Evolutionary conservation across 805 yeast genomes (phyloP).

Genomic region (Kurtzmaniella cleridarum): DNA sequence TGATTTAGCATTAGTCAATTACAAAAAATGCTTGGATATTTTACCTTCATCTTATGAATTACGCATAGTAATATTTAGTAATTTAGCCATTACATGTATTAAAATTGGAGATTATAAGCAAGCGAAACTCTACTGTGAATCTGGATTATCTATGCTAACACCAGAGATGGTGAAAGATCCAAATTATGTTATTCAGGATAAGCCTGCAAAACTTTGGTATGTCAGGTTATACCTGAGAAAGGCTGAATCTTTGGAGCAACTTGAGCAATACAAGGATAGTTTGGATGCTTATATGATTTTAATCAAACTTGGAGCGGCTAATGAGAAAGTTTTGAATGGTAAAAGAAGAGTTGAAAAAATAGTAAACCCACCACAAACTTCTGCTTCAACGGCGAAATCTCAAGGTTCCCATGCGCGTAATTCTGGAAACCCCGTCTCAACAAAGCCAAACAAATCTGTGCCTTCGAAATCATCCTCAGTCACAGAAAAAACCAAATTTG

Average conservation of each 20-base stretch:
- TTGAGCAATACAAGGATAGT: conserved; percentile 67
- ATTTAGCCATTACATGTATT: conserved; percentile 60
- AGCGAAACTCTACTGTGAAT: conserved; percentile 42
- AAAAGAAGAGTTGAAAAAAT: conserved; percentile 70
- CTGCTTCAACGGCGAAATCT: no score
- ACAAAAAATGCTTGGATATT: conserved; percentile 42
- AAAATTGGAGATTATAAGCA: conserved; percentile 66
- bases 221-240: conserved; percentile 59
- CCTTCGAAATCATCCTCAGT: neutral
- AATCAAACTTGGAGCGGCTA: conserved; percentile 58
- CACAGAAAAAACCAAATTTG: neutral
- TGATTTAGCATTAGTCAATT: conserved; percentile 54
- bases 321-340: conserved; percentile 67
- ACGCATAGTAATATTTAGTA: conserved; percentile 66
- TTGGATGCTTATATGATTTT: conserved; percentile 55
- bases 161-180: conserved; percentile 21
- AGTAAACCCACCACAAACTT: conserved; percentile 31
- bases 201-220: conserved; percentile 65
- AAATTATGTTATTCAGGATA: conserved; percentile 37
- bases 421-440: conserved; percentile 2
- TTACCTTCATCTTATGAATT: conserved; percentile 63
- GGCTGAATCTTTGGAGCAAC: conserved; percentile 81
- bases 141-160: conserved; percentile 38
- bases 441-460: conserved; percentile 1
- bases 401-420: no score